Evolutionary conservation across 2,329 filamentous ascomycete species (phyloP).

Genomic region (Cercospora zeina): DNA sequence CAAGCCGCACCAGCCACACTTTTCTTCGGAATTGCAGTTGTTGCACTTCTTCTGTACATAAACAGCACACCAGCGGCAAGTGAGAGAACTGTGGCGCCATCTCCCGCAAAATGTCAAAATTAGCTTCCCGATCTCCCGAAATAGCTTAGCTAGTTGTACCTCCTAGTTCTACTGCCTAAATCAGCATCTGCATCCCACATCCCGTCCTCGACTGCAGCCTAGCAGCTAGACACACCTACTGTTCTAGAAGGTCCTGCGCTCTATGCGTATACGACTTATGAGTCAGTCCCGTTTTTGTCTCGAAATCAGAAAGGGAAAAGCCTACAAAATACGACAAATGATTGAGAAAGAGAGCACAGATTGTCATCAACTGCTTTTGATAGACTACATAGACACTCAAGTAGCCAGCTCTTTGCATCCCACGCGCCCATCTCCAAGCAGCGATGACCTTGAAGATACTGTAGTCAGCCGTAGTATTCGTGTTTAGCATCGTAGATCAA

Average conservation of each 20-base stretch:
- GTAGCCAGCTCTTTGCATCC: slow-evolving; percentile 23
- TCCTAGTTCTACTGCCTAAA: slow-evolving; percentile 1
- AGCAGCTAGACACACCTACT: too few species aligned
- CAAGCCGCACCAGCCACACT: not conserved
- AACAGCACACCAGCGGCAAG: not conserved
- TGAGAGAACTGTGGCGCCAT: not conserved
- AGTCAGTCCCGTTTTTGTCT: not conserved
- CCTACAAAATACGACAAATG: not conserved
- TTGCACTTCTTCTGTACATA: too few species aligned
- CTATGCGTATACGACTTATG: too few species aligned
- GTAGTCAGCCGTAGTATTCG: slow-evolving; percentile 2
- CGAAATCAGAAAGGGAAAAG: not conserved
- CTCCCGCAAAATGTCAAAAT: not conserved
- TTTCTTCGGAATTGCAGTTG: not conserved
- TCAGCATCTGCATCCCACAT: not conserved
- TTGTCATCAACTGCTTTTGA: not conserved
- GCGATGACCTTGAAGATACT: not conserved
- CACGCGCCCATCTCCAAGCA: not conserved
- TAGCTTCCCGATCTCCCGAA: not conserved
- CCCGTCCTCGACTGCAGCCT: too few species aligned
- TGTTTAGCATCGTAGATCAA: not conserved
- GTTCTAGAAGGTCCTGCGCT: too few species aligned
- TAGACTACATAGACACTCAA: slow-evolving; percentile 16
- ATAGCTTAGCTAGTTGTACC: slow-evolving; percentile 1
- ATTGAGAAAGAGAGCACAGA: not conserved